Percentiles rank a stretch among this genome's conserved stretches.
These are phyloP conservation scores for Aegilops tauschii DNA, from an alignment of 176 grass and related monocot species.

Conservation along the genomic window DNA sequence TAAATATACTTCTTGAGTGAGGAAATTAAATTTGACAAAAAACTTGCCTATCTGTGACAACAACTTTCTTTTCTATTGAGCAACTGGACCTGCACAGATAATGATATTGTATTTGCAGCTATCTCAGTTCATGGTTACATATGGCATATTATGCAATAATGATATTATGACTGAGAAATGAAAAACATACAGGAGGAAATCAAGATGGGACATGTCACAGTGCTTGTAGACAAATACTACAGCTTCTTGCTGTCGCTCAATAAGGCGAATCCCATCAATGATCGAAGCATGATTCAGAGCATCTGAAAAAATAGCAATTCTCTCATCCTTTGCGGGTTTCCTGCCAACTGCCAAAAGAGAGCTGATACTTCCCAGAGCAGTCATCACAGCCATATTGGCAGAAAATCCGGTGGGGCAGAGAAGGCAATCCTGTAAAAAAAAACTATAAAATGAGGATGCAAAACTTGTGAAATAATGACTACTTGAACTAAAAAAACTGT, in stretches of 20 bases:
- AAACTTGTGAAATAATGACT: background rate
- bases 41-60: constrained; percentile 83
- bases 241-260: constrained; percentile 60
- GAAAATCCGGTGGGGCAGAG: constrained; percentile 91
- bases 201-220: constrained; percentile 77
- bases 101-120: background rate
- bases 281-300: constrained; percentile 92
- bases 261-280: constrained; percentile 80
- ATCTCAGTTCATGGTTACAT: background rate
- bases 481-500: background rate
- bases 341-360: constrained; percentile 50
- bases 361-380: constrained; percentile 62
- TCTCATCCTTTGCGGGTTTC: constrained; percentile 44
- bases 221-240: constrained; percentile 79
- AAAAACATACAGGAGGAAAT: constrained; percentile 70
- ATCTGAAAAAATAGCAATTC: constrained; percentile 86
- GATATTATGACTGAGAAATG: constrained; percentile 3
- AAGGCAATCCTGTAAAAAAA: constrained; percentile 66
- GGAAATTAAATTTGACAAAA: constrained; percentile 1
- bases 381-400: constrained; percentile 80
- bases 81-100: constrained; percentile 53
- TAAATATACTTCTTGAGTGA: constrained; percentile 13
- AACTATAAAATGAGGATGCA: background rate
- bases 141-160: background rate
- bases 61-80: constrained; percentile 75